Conservation (phyloP, 495 filamentous ascomycete genomes). For the Aspergillus affinis region DNA sequence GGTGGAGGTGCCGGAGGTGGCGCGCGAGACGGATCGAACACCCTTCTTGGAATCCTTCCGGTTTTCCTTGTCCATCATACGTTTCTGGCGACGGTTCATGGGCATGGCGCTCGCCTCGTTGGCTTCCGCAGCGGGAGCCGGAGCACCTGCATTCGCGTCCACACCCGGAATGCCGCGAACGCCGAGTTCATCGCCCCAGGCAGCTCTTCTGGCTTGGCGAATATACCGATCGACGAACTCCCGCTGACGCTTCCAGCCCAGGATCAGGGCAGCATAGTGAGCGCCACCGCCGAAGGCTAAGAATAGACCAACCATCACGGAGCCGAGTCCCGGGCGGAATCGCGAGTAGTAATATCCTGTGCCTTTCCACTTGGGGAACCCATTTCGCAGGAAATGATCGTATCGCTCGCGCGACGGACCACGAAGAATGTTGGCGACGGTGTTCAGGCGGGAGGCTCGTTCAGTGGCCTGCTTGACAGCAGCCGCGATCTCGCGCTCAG, state of each 20-base stretch:
- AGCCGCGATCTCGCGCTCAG: conserved; percentile 67
- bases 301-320: conserved; percentile 81
- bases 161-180: conserved; percentile 68
- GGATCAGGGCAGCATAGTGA: conserved; percentile 80
- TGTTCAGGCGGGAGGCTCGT: conserved; percentile 76
- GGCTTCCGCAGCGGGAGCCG: conserved; percentile 37
- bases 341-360: conserved; percentile 97
- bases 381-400: conserved; percentile 90
- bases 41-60: conserved; percentile 62
- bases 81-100: conserved; percentile 84
- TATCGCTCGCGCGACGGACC: conserved; percentile 81
- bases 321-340: conserved; percentile 84
- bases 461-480: conserved; percentile 76
- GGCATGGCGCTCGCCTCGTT: conserved; percentile 48
- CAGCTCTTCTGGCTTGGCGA: conserved; percentile 79
- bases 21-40: conserved; percentile 32
- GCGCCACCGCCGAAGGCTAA: conserved; percentile 77
- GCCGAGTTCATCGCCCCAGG: conserved; percentile 79
- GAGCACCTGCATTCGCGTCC: conserved; percentile 42
- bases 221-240: conserved; percentile 92
- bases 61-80: conserved; percentile 79
- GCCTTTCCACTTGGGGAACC: conserved; percentile 94
- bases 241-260: conserved; percentile 83
- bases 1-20: conserved; percentile 48
- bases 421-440: conserved; percentile 81